Base-by-base conservation (phyloP, 2,329 filamentous ascomycete species). In the Colletotrichum sp. region DNA sequence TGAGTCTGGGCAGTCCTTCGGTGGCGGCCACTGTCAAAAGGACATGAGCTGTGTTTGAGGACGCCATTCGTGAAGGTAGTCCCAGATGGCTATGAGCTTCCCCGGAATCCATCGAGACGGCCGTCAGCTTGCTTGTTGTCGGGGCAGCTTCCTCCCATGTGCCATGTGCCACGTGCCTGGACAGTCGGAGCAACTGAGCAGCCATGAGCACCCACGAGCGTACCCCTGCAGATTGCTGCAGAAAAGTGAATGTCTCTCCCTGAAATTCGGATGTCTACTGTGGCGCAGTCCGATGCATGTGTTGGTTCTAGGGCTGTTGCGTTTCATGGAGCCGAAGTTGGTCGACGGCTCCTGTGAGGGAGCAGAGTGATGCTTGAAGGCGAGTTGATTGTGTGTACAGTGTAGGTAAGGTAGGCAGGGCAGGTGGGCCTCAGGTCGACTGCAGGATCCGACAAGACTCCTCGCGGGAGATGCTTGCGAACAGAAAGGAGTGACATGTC, bases 181-280 rank as follows among this genome's bases (percentile, higher is more conserved):
- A 9, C 24, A 32, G 64, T 32, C 34, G 39, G 64, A 26, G 16
- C 26, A 24, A 6, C 18, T 30, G 36, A 43, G 21, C 34, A 36
- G 30, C 52, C 24, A 57, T 13, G 16, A 30, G 18, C 21, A 16
- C 9, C 21, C 28, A 28, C 18, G 28, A 26, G 43, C 10, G 21
- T 13, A 3, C 48, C 21, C 66, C 66, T 68, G 66, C 66, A 68
- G 48, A 59, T 68, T 39, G 28, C 32, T 48, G 43, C 52, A 28
- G 30, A 48, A 48, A 24, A 34, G 7, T 59, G 28, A 39, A 34
- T 39, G 30, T 36, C 63, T 43, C 18, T 34, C 26, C 57, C n/a
- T 65, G 28, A 36, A 13, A n/a, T 59, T 68, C 12, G 30, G 52
- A 26, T 39, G 48, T 39, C 21, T 68, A 4, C 30, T 59, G 30